phyloP scores from a whole-genome alignment of 345 rosid genomes.

The Sonneratia alba region DNA sequence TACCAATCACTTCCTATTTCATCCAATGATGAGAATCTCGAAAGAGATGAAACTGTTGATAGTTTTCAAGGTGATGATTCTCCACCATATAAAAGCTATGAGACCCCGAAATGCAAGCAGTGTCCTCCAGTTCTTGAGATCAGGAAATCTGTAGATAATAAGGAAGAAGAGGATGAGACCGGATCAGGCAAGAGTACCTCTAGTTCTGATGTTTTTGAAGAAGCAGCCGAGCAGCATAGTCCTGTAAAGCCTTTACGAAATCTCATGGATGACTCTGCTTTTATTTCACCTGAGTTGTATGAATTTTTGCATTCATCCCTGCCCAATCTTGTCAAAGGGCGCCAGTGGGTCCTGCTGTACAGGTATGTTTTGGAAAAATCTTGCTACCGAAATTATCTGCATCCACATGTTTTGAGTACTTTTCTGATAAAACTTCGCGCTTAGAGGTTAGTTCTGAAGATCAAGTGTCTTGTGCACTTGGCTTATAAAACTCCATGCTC shows the following conservation, averaged over 20 bases:
- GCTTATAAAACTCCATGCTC: not conserved
- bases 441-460: not conserved
- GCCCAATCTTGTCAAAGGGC: conserved; percentile 80
- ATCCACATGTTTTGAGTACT: not conserved
- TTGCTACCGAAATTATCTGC: not conserved
- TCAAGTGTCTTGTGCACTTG: not conserved
- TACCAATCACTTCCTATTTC: conserved; percentile 37
- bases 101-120: conserved; percentile 6
- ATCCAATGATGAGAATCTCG: conserved; percentile 28
- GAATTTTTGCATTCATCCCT: conserved; percentile 69
- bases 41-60: conserved; percentile 14
- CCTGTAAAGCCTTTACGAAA: conserved; percentile 27
- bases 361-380: conserved; percentile 39
- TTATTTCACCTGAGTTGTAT: conserved; percentile 51
- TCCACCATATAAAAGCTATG: conserved; percentile 10
- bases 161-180: conserved; percentile 9
- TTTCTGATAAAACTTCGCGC: not conserved
- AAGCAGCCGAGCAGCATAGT: conserved; percentile 28
- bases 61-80: conserved; percentile 3
- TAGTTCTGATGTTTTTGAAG: conserved; percentile 36
- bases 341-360: conserved; percentile 77
- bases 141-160: not conserved
- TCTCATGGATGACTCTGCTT: conserved; percentile 49
- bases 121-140: conserved; percentile 7
- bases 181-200: conserved; percentile 27